These are phyloP conservation scores for Calophaca sinica DNA, from an alignment of 306 rosid genomes.

Conservation along the genomic window DNA sequence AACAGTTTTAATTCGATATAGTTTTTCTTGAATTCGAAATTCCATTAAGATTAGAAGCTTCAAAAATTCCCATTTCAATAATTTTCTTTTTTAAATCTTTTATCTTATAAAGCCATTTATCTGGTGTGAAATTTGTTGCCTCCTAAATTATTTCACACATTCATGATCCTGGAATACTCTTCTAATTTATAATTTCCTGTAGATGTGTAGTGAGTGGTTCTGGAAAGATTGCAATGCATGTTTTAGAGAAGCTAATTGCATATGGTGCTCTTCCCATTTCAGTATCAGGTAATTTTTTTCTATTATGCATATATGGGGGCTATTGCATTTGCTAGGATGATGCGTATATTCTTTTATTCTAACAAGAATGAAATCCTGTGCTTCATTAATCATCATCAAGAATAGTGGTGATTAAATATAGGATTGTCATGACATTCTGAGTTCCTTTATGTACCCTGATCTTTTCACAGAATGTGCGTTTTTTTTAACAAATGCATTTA, in stretches of 20 bases:
- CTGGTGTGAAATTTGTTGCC: constrained; percentile 32
- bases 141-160: constrained; percentile 24
- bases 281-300: constrained; percentile 77
- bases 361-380: constrained; percentile 4
- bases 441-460: constrained; percentile 12
- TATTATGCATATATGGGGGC: constrained; percentile 19
- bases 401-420: background rate
- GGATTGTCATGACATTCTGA: constrained; percentile 19
- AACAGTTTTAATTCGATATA: constrained; percentile 8
- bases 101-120: constrained; percentile 32
- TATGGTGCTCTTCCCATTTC: constrained; percentile 94
- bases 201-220: constrained; percentile 96
- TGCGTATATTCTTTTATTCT: constrained; percentile 18
- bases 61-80: constrained; percentile 1
- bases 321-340: constrained; percentile 44
- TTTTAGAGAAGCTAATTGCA: constrained; percentile 94
- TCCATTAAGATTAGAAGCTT: constrained; percentile 18
- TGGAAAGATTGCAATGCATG: constrained; percentile 99
- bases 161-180: constrained; percentile 39
- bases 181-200: constrained; percentile 45
- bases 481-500: constrained; percentile 44
- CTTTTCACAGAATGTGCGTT: constrained; percentile 28
- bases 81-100: background rate
- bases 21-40: constrained; percentile 9
- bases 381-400: constrained; percentile 29